Evolutionary conservation across 139 green algal species (phyloP), one percentile per base, ranked within the genome.

Genomic region (Auxenochlorella pyrenoidosa): DNA sequence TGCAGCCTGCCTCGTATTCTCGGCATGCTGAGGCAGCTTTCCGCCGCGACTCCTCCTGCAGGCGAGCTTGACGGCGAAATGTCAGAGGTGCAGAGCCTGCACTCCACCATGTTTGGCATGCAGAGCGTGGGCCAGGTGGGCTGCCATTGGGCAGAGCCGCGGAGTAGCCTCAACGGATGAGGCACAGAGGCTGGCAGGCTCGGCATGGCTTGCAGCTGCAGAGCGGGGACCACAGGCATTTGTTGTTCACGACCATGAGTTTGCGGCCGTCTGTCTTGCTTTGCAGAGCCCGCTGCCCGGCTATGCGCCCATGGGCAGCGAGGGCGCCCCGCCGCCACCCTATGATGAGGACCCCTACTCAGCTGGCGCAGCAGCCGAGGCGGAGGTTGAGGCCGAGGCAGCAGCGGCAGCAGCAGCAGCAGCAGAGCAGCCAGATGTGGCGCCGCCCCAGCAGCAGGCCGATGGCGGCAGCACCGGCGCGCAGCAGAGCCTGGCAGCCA

Each of bases 211-310:
- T 28, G 4, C 28, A 75, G 1, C n/a, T 54, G 6, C 10, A 6
- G n/a, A 28, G 68, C 34, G n/a, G 6, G 22, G 2, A 24, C 1
- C 4, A 1, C 15, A 24, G 32, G n/a, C n/a, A 75, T 30, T 28
- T 44, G 34, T 41, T 71, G 5, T 22, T 36, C 21, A 3, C 60
- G 12, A 6, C 60, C 22, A 68, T 3, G 4, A 6, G 6, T 71
- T 6, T n/a, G 32, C 47, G 5, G 5, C 5, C 5, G n/a, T 38
- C 19, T 24, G 16, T 63, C 2, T 0, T 54, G 54, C 51, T 1
- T 10, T 85, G 80, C 80, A 85, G 80, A 85, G 80, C 80, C 80
- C 80, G 30, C 63, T 85, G 60, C 80, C 80, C 22, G 80, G 63
- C 63, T 63, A 18, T n/a, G 60, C 15, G 1, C 80, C 80, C 26